phyloP scores from a whole-genome alignment of 306 rosid genomes.

The Potentilla sterilis region DNA sequence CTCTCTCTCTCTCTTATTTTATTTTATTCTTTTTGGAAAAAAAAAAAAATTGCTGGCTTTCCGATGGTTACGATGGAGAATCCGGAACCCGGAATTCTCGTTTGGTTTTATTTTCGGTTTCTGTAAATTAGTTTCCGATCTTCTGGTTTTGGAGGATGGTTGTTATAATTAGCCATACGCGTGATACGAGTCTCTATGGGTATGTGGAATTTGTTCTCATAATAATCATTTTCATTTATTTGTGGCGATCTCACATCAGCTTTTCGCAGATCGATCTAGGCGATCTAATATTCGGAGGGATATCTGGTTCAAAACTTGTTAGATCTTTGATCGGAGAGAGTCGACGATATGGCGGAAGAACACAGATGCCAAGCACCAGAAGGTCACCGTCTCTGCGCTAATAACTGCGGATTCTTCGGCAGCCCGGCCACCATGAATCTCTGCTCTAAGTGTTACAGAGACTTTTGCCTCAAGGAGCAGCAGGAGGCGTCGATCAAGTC shows the following conservation, averaged over 20 bases:
- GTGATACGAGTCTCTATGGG: not conserved
- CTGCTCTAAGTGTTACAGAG: slow-evolving; percentile 87
- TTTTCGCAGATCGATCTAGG: slow-evolving; percentile 1
- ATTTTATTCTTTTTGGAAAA: not conserved
- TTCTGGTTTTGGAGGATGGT: no score
- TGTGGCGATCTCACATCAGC: not conserved
- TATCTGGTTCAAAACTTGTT: not conserved
- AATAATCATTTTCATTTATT: not conserved
- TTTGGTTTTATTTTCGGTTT: not conserved
- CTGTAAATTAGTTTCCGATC: not conserved
- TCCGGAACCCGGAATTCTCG: slow-evolving; percentile 6
- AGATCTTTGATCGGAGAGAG: not conserved
- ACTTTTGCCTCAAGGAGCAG: slow-evolving; percentile 54
- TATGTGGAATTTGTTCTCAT: not conserved
- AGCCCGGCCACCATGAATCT: slow-evolving; percentile 85
- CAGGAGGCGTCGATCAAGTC: slow-evolving; percentile 76
- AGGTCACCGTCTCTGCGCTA: slow-evolving; percentile 79
- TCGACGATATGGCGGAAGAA: slow-evolving; percentile 74
- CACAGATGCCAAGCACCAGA: slow-evolving; percentile 85
- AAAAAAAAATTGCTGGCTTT: not conserved
- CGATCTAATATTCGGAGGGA: not conserved
- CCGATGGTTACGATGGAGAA: slow-evolving; percentile 6
- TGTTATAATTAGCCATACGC: not conserved
- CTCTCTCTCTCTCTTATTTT: no score
- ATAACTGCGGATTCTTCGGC: slow-evolving; percentile 95